A percentile compares a stretch with the other conserved stretches of the same genome.
These are phyloP conservation scores for Acidiella bohemica DNA, from an alignment of 495 filamentous ascomycete genomes.

Conservation along the genomic window DNA sequence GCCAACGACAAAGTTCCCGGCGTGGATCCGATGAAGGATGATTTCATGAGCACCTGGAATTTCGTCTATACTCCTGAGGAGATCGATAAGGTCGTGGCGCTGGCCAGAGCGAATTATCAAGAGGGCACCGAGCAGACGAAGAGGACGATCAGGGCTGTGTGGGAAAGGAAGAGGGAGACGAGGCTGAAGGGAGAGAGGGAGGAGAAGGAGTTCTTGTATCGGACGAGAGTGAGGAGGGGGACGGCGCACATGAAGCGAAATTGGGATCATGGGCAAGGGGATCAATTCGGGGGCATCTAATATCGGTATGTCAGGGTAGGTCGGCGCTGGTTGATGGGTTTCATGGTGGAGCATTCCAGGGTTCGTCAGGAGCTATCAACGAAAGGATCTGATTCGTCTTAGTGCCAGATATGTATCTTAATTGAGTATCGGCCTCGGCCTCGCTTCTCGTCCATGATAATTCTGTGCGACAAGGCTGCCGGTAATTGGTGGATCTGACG, in stretches of 20 bases:
- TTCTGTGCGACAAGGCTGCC: no score
- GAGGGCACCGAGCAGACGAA: slow-evolving; percentile 65
- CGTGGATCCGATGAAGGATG: slow-evolving; percentile 64
- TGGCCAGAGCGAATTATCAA: slow-evolving; percentile 76
- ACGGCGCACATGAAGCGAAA: background rate
- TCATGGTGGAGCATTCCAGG: no score
- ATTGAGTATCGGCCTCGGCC: no score
- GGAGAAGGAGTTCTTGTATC: slow-evolving; percentile 31
- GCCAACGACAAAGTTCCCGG: slow-evolving; percentile 63
- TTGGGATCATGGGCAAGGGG: background rate
- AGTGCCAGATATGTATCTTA: no score
- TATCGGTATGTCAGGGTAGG: no score
- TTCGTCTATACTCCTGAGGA: slow-evolving; percentile 52
- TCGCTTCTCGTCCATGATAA: no score
- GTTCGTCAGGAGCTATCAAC: no score
- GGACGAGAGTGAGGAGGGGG: slow-evolving; percentile 22
- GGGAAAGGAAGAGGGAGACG: slow-evolving; percentile 70
- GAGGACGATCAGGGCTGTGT: slow-evolving; percentile 73
- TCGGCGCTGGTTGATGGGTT: no score
- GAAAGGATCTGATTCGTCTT: no score
- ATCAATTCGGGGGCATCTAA: slow-evolving; percentile 2
- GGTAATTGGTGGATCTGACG: no score
- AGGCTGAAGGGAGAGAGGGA: slow-evolving; percentile 45
- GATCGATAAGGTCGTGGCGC: slow-evolving; percentile 52
- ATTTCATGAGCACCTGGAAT: slow-evolving; percentile 94